Evolutionary conservation across 495 filamentous ascomycete genomes (phyloP).

Genomic region (Neurospora sp.): DNA sequence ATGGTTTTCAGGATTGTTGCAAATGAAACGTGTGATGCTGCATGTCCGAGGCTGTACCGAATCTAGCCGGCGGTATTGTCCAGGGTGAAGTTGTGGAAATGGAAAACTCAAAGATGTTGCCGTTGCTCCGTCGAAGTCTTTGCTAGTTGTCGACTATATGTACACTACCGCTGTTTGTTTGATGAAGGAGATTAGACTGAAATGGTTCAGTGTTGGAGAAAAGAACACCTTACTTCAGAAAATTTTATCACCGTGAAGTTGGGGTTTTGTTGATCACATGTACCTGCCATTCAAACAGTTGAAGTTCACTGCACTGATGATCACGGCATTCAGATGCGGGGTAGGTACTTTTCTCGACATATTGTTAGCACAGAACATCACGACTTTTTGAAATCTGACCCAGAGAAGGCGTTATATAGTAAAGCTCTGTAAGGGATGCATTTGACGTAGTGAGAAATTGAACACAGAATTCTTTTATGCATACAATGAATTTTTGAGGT

Average conservation of each 20-base stretch:
- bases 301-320: neutral
- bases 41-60: neutral
- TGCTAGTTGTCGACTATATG: neutral
- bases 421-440: too few species aligned
- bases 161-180: neutral
- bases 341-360: neutral
- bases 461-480: too few species aligned
- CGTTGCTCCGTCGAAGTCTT: neutral
- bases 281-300: neutral
- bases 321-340: neutral
- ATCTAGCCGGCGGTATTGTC: neutral
- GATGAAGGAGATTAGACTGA: neutral
- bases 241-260: too few species aligned
- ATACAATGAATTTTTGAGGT: too few species aligned
- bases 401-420: too few species aligned
- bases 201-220: neutral
- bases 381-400: neutral
- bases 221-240: neutral
- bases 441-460: too few species aligned
- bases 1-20: neutral
- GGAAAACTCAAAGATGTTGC: neutral
- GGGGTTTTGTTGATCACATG: too few species aligned
- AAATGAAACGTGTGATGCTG: neutral
- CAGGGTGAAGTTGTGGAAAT: neutral
- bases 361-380: neutral